Evolutionary conservation across 441 rosid genomes (phyloP).

Genomic region (Adansonia gregorii): DNA sequence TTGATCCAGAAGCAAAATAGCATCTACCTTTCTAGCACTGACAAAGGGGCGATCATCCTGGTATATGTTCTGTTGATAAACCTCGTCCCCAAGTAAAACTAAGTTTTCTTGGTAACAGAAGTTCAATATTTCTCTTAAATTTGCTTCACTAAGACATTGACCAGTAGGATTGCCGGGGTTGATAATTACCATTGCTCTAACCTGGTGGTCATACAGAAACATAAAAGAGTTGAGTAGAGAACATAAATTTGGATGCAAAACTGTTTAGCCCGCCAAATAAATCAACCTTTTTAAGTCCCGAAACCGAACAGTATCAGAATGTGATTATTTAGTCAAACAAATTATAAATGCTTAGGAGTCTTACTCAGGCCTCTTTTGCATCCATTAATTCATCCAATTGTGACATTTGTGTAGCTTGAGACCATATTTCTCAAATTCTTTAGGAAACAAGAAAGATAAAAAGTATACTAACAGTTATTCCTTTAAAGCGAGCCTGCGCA

Average conservation of each 20-base stretch:
- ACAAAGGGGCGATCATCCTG: conserved; percentile 94
- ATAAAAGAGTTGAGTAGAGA: conserved; percentile 15
- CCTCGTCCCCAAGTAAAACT: conserved; percentile 93
- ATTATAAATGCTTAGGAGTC: conserved; percentile 2
- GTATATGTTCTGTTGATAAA: conserved; percentile 95
- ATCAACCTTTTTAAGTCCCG: conserved; percentile 5
- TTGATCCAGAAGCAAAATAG: conserved; percentile 14
- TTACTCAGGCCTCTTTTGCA: not conserved
- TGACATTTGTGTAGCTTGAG: conserved; percentile 6
- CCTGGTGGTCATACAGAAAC: conserved; percentile 54
- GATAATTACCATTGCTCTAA: conserved; percentile 94
- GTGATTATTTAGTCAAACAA: conserved; percentile 25
- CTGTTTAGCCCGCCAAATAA: not conserved
- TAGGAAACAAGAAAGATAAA: conserved; percentile 27
- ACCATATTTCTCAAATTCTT: conserved; percentile 16
- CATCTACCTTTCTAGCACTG: conserved; percentile 76
- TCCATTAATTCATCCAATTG: conserved; percentile 24
- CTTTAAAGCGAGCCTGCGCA: conserved; percentile 74
- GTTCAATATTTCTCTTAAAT: conserved; percentile 75
- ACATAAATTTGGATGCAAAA: not conserved
- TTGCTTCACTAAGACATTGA: conserved; percentile 85
- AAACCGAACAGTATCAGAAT: conserved; percentile 3
- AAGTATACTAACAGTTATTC: conserved; percentile 72
- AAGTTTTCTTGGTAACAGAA: conserved; percentile 80
- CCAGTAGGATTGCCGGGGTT: conserved; percentile 99